Evolutionary conservation across 805 yeast species (phyloP).

Genomic region (Limtongozyma cylindracea): DNA sequence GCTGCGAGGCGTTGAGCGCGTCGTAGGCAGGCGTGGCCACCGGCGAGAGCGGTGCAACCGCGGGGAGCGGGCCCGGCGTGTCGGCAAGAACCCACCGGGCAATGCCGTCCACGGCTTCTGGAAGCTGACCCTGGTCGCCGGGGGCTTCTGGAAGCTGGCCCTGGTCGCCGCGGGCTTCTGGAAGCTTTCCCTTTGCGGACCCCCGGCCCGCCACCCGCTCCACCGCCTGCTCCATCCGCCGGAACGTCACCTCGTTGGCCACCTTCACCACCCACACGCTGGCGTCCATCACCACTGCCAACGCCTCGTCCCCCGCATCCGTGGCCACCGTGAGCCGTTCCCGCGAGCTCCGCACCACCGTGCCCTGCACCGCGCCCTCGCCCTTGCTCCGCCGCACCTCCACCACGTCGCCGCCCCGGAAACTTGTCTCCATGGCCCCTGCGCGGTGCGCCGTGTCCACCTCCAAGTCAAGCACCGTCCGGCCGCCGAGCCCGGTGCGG

Average conservation of each 20-base stretch:
- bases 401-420: slow-evolving; percentile 61
- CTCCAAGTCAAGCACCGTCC: slow-evolving; percentile 33
- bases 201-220: no score
- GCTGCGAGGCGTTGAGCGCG: slow-evolving; percentile 43
- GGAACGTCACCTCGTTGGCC: slow-evolving; percentile 45
- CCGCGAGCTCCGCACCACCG: slow-evolving; percentile 26
- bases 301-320: slow-evolving; percentile 22
- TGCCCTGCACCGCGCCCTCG: slow-evolving; percentile 25
- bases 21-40: slow-evolving; percentile 11
- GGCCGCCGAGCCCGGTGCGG: slow-evolving; percentile 63
- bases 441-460: slow-evolving; percentile 20
- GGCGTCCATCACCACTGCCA: slow-evolving; percentile 17
- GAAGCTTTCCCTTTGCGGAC: slow-evolving; percentile 20
- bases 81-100: no score
- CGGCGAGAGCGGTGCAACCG: not conserved
- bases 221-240: slow-evolving; percentile 59
- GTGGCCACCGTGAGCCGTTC: slow-evolving; percentile 29
- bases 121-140: no score
- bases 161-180: slow-evolving; percentile 6
- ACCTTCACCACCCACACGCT: slow-evolving; percentile 45
- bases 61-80: no score
- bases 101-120: no score
- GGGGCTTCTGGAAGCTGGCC: no score
- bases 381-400: slow-evolving; percentile 16
- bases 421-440: slow-evolving; percentile 19